A percentile compares a stretch with the other conserved stretches of the same genome.
Conservation (phyloP, 2,329 filamentous ascomycete species). For the Talaromyces atroroseus region DNA sequence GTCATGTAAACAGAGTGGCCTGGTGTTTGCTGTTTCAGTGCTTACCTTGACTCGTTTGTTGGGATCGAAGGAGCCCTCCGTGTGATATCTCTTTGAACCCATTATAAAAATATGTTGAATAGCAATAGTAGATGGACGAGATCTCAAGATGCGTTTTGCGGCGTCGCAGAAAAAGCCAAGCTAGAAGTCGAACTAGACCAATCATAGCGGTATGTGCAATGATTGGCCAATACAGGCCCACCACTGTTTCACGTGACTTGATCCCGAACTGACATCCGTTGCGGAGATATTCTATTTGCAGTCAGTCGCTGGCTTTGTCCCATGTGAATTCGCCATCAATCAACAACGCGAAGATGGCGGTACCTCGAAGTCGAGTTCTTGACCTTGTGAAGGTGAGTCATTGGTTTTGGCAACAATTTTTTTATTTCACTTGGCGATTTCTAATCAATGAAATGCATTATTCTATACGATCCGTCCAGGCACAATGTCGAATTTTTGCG, state of each 20-base stretch:
- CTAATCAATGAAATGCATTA: background rate
- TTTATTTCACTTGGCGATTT: background rate
- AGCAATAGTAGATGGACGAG: background rate
- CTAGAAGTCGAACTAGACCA: background rate
- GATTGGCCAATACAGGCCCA: background rate
- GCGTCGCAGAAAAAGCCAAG: background rate
- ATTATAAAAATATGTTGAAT: conserved; percentile 15
- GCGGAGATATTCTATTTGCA: background rate
- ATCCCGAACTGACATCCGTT: background rate
- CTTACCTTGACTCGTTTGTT: conserved; percentile 20
- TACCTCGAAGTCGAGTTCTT: conserved; percentile 42
- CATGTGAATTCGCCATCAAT: background rate
- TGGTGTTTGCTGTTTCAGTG: background rate
- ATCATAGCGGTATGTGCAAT: background rate
- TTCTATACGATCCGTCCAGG: conserved; percentile 44
- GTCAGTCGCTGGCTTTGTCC: background rate
- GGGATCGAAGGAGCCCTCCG: background rate
- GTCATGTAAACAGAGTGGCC: background rate
- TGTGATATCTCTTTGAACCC: conserved; percentile 23
- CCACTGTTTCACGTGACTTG: background rate
- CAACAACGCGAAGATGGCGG: conserved; percentile 7
- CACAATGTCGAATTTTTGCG: conserved; percentile 86
- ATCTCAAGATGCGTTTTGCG: background rate
- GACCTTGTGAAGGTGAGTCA: conserved; percentile 70
- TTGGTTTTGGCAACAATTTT: too few relatives aligned